Evolutionary conservation across 768 basidiomycete species (phyloP), one percentile per base, ranked within the genome.

Genomic region (Rhodotorula kratochvilovae): DNA sequence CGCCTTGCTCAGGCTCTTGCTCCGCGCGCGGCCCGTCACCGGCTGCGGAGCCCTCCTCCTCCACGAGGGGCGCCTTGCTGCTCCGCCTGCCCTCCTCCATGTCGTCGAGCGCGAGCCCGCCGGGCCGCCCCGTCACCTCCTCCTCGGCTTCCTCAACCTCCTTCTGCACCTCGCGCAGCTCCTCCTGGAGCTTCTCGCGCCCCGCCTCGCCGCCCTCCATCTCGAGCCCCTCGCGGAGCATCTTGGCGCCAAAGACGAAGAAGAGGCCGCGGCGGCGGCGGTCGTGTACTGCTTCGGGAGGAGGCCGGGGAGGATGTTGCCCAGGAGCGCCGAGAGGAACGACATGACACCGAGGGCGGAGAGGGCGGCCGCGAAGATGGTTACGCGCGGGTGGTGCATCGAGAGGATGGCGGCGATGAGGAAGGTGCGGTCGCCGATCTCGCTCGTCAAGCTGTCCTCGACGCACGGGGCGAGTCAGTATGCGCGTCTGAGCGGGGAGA

Each of bases 381-480:
- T 81, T 55, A 89, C 75, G 31, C 92, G 77, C 86, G 90, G 78
- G 88, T 91, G 82, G 13, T 92, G 89, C 87, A 93, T 93, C 19
- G 94, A 83, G 74, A 85, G 81, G 61, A 94, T 92, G 61, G 94
- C 92, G 60, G 95, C 82, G 55, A 89, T 88, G 74, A 89, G 83
- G 78, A 89, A 89, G 0, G 95, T 97, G 80, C 97, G 96, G 87
- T 98, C 95, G 33, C 95, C 95, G 54, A 94, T 89, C 83, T 93
- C 91, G 5, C 91, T 92, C 79, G 78, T 72, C 62, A 76, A 51
- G 61, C 71, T 74, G n/a, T 51, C 8, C 16, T 5, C 4, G 7
- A 4, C 2, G 11, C 2, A 11, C 17, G 10, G 2, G 16, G 36
- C 13, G 16, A 6, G 6, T 17, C 43, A 60, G 17, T 21, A 4